These are phyloP conservation scores for Starmerella lactis-condensi DNA, from an alignment of 805 yeast species.

Conservation along the genomic window DNA sequence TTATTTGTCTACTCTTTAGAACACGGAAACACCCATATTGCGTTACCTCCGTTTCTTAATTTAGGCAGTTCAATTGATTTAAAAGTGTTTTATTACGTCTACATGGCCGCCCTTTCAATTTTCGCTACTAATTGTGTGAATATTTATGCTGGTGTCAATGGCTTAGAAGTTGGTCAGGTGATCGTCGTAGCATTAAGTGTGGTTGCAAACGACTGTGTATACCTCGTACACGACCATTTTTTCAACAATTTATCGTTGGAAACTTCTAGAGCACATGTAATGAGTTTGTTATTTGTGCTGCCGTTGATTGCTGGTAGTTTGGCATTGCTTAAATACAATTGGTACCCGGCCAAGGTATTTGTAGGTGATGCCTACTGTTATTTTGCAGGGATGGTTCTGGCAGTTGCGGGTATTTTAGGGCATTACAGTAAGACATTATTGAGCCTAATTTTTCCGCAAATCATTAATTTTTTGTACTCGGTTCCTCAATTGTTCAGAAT, in stretches of 20 bases:
- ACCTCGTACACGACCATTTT: constrained; percentile 25
- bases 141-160: constrained; percentile 90
- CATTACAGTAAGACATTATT: constrained; percentile 88
- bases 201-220: constrained; percentile 58
- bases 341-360: constrained; percentile 83
- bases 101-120: constrained; percentile 82
- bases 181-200: constrained; percentile 56
- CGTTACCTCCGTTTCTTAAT: constrained; percentile 53
- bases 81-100: constrained; percentile 60
- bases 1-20: constrained; percentile 82
- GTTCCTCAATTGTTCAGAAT: constrained; percentile 78
- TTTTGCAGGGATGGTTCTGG: constrained; percentile 97
- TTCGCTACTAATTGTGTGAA: constrained; percentile 94
- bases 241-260: constrained; percentile 24
- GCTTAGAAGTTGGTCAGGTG: constrained; percentile 90
- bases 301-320: constrained; percentile 77
- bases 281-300: constrained; percentile 57
- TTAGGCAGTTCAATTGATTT: constrained; percentile 39
- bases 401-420: constrained; percentile 87
- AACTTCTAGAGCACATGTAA: constrained; percentile 64
- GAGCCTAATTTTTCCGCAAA: constrained; percentile 76
- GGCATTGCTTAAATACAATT: constrained; percentile 59
- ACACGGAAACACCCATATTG: constrained; percentile 75
- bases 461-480: constrained; percentile 73
- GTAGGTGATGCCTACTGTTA: constrained; percentile 98